A percentile compares a stretch with the other conserved stretches of the same genome.
Evolutionary conservation across 2,329 filamentous ascomycete genomes (phyloP).

Genomic region (Fusarium sp.): DNA sequence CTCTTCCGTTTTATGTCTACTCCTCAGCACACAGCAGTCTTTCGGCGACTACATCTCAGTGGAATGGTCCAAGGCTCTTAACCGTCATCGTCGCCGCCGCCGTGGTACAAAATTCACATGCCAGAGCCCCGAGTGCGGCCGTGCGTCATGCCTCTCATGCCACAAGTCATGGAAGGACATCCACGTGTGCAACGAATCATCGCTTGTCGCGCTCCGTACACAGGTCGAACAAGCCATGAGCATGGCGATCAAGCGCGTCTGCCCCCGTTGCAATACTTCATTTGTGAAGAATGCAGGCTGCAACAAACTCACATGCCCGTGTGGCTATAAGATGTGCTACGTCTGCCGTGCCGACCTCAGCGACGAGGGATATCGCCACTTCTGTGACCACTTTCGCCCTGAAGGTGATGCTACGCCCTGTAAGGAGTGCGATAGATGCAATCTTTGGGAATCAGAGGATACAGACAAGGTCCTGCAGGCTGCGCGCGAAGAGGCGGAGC

Average conservation of each 20-base stretch:
- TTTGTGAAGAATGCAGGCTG: slow-evolving; percentile 95
- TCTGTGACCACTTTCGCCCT: slow-evolving; percentile 94
- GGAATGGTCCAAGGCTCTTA: slow-evolving; percentile 69
- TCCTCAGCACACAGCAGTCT: slow-evolving; percentile 57
- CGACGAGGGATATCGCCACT: slow-evolving; percentile 87
- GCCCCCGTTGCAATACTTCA: slow-evolving; percentile 87
- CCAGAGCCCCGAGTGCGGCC: slow-evolving; percentile 73
- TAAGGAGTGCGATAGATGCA: slow-evolving; percentile 81
- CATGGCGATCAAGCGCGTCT: slow-evolving; percentile 92
- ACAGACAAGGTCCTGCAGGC: slow-evolving; percentile 73
- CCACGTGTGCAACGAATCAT: slow-evolving; percentile 89
- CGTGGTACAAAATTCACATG: slow-evolving; percentile 84
- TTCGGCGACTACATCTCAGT: slow-evolving; percentile 55
- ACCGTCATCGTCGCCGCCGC: slow-evolving; percentile 74
- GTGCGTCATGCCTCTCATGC: slow-evolving; percentile 83
- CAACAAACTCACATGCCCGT: slow-evolving; percentile 96
- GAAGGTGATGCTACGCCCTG: slow-evolving; percentile 79
- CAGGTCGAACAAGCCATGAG: slow-evolving; percentile 95
- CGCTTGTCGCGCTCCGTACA: slow-evolving; percentile 82
- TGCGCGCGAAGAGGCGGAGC: slow-evolving; percentile 78
- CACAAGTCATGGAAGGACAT: slow-evolving; percentile 86
- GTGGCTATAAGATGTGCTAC: slow-evolving; percentile 98
- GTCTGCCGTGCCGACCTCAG: slow-evolving; percentile 84
- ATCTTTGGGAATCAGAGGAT: slow-evolving; percentile 82
- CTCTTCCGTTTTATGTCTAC: slow-evolving; percentile 57